These are phyloP conservation scores for Trametes villosa DNA, from an alignment of 768 basidiomycete species.

Conservation along the genomic window DNA sequence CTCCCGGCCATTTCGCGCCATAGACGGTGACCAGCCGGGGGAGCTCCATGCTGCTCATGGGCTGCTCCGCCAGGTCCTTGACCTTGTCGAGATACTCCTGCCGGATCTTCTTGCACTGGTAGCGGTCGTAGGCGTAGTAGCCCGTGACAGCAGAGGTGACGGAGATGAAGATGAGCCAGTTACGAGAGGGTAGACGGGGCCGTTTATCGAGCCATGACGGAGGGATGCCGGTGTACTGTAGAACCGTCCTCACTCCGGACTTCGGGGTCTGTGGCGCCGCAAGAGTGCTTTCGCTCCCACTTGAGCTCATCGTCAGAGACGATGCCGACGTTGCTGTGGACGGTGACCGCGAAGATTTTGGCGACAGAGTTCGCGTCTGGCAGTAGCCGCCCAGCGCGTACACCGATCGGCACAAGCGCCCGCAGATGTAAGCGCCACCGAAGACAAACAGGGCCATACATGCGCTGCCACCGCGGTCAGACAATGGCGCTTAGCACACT, in stretches of 20 bases:
- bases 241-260: conserved; percentile 64
- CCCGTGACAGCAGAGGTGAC: conserved; percentile 72
- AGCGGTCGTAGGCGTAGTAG: conserved; percentile 85
- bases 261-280: conserved; percentile 28
- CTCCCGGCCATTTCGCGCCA: conserved; percentile 91
- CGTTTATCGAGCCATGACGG: conserved; percentile 83
- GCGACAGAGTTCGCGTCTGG: neutral
- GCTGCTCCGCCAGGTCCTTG: conserved; percentile 71
- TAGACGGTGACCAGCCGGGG: conserved; percentile 86
- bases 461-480: conserved; percentile 4
- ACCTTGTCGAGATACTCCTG: conserved; percentile 82
- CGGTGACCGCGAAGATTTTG: conserved; percentile 9
- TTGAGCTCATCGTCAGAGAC: conserved; percentile 30
- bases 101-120: conserved; percentile 76
- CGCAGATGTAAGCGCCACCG: neutral
- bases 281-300: conserved; percentile 28
- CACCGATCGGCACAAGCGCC: conserved; percentile 5
- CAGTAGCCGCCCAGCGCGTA: neutral
- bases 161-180: conserved; percentile 92
- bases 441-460: conserved; percentile 17
- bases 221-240: conserved; percentile 67
- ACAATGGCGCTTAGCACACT: conserved; percentile 5
- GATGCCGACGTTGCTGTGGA: conserved; percentile 6
- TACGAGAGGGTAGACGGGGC: conserved; percentile 86
- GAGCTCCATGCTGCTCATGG: conserved; percentile 62